Conservation (phyloP, 768 basidiomycete genomes). For the Russula earlei region DNA sequence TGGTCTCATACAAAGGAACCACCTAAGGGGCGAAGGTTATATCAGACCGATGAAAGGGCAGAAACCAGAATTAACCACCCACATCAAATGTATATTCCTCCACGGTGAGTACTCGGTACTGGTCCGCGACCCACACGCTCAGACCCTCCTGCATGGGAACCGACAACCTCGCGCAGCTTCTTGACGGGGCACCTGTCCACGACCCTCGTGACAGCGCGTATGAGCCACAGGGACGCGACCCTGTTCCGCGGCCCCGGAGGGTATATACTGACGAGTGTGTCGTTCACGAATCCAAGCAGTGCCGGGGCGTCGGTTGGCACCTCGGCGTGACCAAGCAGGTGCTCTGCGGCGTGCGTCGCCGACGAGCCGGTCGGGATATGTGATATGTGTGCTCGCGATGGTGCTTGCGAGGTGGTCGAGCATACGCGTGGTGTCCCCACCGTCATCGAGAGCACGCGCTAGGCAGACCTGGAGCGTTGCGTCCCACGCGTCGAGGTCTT, state of each 20-base stretch:
- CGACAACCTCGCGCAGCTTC: slow-evolving; percentile 37
- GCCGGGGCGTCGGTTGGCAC: slow-evolving; percentile 44
- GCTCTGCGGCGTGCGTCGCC: slow-evolving; percentile 49
- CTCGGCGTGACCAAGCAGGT: slow-evolving; percentile 49
- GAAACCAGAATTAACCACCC: slow-evolving; percentile 20
- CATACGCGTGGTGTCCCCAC: slow-evolving; percentile 41
- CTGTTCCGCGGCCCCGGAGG: slow-evolving; percentile 51
- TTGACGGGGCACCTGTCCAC: slow-evolving; percentile 49
- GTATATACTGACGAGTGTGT: slow-evolving; percentile 51
- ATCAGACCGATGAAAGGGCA: slow-evolving; percentile 6
- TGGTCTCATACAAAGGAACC: slow-evolving; percentile 53
- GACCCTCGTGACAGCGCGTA: slow-evolving; percentile 42
- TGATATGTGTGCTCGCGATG: slow-evolving; percentile 35
- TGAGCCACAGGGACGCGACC: slow-evolving; percentile 51
- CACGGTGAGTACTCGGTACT: slow-evolving; percentile 36
- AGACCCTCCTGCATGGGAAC: slow-evolving; percentile 46
- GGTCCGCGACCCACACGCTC: slow-evolving; percentile 56
- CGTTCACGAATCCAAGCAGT: slow-evolving; percentile 51
- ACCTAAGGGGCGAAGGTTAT: slow-evolving; percentile 36
- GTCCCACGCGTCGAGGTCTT: slow-evolving; percentile 55
- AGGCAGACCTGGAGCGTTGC: slow-evolving; percentile 41
- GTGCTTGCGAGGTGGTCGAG: slow-evolving; percentile 47
- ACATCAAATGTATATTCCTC: slow-evolving; percentile 55
- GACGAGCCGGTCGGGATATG: slow-evolving; percentile 31
- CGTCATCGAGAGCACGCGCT: slow-evolving; percentile 51